Percentiles rank a stretch among this genome's conserved stretches.
Evolutionary conservation across 495 filamentous ascomycete species (phyloP).

Genomic region (Margaritispora aquatica): DNA sequence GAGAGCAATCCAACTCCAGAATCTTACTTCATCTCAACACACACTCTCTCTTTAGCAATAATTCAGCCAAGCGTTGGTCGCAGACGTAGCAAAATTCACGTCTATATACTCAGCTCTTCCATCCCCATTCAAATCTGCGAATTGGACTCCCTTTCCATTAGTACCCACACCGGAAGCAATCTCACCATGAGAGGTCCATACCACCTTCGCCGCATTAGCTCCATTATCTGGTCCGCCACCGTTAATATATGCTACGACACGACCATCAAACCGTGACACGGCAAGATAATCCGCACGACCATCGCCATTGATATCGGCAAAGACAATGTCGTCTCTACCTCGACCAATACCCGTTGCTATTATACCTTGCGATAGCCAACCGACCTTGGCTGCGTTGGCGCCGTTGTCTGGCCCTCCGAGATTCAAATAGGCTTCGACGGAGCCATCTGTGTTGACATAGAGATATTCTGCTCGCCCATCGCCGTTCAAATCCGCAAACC

Average conservation of each 20-base stretch:
- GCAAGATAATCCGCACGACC: conserved; percentile 21
- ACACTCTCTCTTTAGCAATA: too few relatives aligned
- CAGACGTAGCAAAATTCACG: too few relatives aligned
- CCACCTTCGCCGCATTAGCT: not conserved
- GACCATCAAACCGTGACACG: not conserved
- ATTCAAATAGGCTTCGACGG: not conserved
- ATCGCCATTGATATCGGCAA: conserved; percentile 16
- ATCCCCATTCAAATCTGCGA: not conserved
- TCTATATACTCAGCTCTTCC: too few relatives aligned
- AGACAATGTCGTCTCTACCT: not conserved
- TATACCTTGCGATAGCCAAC: not conserved
- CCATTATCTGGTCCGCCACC: not conserved
- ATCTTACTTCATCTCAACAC: too few relatives aligned
- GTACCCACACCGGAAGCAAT: not conserved
- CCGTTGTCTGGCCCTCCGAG: not conserved
- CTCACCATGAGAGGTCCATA: not conserved
- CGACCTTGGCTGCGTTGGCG: not conserved
- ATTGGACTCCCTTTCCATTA: not conserved
- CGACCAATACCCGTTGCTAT: conserved; percentile 1
- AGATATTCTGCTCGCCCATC: conserved; percentile 23
- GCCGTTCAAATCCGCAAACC: not conserved
- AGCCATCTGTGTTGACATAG: conserved; percentile 4
- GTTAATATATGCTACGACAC: not conserved
- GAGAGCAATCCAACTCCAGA: too few relatives aligned
- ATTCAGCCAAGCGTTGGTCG: too few relatives aligned